phyloP scores from a whole-genome alignment of 257 asterid genomes.

The Schizonepeta tenuifolia region DNA sequence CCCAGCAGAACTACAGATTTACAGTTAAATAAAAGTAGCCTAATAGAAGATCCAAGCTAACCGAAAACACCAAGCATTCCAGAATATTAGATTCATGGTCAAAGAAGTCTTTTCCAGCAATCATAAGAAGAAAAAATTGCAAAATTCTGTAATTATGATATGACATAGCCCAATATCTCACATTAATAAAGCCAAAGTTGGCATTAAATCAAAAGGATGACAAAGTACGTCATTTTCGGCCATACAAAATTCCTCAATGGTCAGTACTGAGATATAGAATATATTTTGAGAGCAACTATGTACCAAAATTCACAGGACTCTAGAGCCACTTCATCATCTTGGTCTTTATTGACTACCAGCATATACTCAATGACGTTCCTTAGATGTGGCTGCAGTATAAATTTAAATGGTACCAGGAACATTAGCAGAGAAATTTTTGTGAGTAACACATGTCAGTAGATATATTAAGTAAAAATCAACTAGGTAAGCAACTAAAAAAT shows the following conservation, averaged over 20 bases:
- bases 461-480: constrained; percentile 19
- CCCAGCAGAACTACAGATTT: neutral
- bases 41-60: neutral
- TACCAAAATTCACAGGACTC: constrained; percentile 99
- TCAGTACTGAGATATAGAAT: constrained; percentile 40
- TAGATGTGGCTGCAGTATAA: constrained; percentile 80
- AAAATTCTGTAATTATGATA: neutral
- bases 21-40: neutral
- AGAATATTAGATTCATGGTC: neutral
- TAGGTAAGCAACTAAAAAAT: neutral
- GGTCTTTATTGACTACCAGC: constrained; percentile 87
- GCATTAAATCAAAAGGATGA: constrained; percentile 3
- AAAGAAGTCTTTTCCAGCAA: neutral
- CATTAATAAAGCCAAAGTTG: constrained; percentile 21
- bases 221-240: constrained; percentile 1
- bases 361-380: constrained; percentile 86
- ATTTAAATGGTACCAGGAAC: constrained; percentile 39
- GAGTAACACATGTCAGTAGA: neutral
- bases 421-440: constrained; percentile 9
- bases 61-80: neutral
- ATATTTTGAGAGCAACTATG: neutral
- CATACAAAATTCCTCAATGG: constrained; percentile 44
- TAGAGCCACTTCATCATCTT: constrained; percentile 93
- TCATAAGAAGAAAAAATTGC: neutral
- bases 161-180: neutral